These are phyloP conservation scores for Diaporthe amygdali DNA, from an alignment of 2,329 filamentous ascomycete species.

Conservation along the genomic window DNA sequence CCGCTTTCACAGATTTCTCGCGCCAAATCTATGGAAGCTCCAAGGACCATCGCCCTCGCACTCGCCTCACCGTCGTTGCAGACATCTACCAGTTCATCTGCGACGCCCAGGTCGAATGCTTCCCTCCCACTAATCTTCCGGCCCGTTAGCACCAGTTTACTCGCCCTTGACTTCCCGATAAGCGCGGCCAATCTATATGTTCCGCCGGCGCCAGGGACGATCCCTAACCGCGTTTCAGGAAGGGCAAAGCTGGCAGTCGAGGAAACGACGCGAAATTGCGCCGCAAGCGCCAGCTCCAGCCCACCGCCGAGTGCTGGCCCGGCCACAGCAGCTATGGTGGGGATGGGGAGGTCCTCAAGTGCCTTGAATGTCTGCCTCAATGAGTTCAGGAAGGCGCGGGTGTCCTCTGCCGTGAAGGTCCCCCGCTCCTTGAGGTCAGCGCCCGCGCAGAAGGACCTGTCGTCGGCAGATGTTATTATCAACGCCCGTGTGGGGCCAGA, in stretches of 20 bases:
- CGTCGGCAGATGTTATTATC: conserved; percentile 81
- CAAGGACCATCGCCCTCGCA: conserved; percentile 72
- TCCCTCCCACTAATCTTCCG: conserved; percentile 82
- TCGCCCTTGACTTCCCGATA: conserved; percentile 79
- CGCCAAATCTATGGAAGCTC: conserved; percentile 80
- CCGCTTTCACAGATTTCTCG: conserved; percentile 81
- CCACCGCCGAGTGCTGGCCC: conserved; percentile 90
- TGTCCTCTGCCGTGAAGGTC: conserved; percentile 77
- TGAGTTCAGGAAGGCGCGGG: conserved; percentile 74
- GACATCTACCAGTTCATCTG: conserved; percentile 88
- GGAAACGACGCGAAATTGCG: conserved; percentile 85
- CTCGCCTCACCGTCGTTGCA: conserved; percentile 56
- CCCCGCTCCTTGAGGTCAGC: conserved; percentile 91
- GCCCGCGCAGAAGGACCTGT: conserved; percentile 89
- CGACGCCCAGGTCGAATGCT: conserved; percentile 88
- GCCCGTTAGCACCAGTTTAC: conserved; percentile 89
- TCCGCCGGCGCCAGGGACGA: conserved; percentile 92
- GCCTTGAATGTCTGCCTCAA: conserved; percentile 77
- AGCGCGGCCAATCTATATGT: conserved; percentile 85
- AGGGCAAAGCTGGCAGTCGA: conserved; percentile 80
- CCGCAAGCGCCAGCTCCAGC: conserved; percentile 88
- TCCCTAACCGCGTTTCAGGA: conserved; percentile 90
- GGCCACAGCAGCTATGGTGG: conserved; percentile 86
- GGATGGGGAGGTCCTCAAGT: conserved; percentile 78
- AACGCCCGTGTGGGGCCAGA: conserved; percentile 74